Percentiles rank a stretch among this genome's conserved stretches.
Evolutionary conservation across 106 monocot genomes (phyloP).

Genomic region (Narthecium ossifragum): DNA sequence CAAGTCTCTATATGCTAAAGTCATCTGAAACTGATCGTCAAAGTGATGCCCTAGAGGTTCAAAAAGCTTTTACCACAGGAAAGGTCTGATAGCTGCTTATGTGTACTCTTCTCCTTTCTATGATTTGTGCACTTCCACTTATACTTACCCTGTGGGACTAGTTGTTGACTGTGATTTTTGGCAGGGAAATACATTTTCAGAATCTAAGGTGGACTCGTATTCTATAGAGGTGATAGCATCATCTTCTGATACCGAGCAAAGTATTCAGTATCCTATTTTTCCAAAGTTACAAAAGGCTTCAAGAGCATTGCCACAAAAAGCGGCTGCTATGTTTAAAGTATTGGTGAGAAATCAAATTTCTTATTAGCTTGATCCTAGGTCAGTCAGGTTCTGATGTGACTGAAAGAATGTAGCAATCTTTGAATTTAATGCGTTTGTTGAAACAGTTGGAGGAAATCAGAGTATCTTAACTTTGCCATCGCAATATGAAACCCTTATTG

Average conservation of each 20-base stretch:
- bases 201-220: slow-evolving; percentile 56
- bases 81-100: slow-evolving; percentile 34
- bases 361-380: too few species aligned
- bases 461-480: too few species aligned
- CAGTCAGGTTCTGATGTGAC: too few species aligned
- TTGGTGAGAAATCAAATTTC: too few species aligned
- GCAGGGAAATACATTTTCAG: slow-evolving; percentile 40
- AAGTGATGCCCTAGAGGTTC: slow-evolving; percentile 82
- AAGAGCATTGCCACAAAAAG: slow-evolving; percentile 63
- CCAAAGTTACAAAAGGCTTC: slow-evolving; percentile 54
- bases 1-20: slow-evolving; percentile 37
- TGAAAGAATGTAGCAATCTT: too few species aligned
- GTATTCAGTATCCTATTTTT: slow-evolving; percentile 33
- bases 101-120: too few species aligned
- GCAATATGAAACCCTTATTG: too few species aligned
- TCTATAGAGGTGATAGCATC: slow-evolving; percentile 53
- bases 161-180: too few species aligned
- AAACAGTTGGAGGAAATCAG: too few species aligned
- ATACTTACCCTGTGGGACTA: too few species aligned
- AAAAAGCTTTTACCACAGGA: slow-evolving; percentile 75
- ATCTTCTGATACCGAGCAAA: slow-evolving; percentile 37
- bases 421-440: too few species aligned
- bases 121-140: too few species aligned
- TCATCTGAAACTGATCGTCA: slow-evolving; percentile 61
- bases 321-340: slow-evolving; percentile 84